A percentile compares a stretch with the other conserved stretches of the same genome.
These are phyloP conservation scores for Flaveria ramosissima DNA, from an alignment of 129 eudicot genomes.

Conservation along the genomic window DNA sequence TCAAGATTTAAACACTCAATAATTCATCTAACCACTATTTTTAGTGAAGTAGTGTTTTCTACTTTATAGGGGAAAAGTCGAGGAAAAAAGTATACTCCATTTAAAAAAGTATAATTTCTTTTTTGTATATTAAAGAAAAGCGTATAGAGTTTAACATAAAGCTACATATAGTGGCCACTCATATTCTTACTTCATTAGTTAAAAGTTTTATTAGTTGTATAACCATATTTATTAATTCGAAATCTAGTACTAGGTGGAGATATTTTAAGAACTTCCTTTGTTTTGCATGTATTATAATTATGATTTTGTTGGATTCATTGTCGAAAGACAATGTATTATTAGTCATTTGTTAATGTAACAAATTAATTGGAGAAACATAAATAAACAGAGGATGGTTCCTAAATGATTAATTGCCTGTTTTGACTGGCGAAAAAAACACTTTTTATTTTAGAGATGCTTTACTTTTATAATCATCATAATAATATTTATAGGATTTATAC, in stretches of 20 bases:
- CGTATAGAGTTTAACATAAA: conserved; percentile 29
- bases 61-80: conserved; percentile 28
- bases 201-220: conserved; percentile 6
- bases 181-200: conserved; percentile 21
- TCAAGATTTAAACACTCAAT: conserved; percentile 28
- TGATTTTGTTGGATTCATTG: background rate
- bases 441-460: no score
- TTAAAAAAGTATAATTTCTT: conserved; percentile 36
- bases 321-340: background rate
- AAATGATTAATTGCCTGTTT: no score
- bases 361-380: no score
- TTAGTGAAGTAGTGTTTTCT: conserved; percentile 17
- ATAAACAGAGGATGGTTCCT: no score
- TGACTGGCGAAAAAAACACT: no score
- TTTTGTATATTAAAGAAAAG: conserved; percentile 34
- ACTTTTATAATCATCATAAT: no score
- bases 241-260: conserved; percentile 20
- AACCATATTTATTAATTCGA: conserved; percentile 3
- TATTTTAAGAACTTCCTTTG: background rate
- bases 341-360: no score
- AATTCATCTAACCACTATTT: conserved; percentile 39
- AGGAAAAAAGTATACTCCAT: conserved; percentile 29
- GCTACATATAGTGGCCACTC: conserved; percentile 29
- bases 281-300: background rate
- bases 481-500: no score